These are phyloP conservation scores for Mariannaea elegans DNA, from an alignment of 2,329 filamentous ascomycete species.

Conservation along the genomic window DNA sequence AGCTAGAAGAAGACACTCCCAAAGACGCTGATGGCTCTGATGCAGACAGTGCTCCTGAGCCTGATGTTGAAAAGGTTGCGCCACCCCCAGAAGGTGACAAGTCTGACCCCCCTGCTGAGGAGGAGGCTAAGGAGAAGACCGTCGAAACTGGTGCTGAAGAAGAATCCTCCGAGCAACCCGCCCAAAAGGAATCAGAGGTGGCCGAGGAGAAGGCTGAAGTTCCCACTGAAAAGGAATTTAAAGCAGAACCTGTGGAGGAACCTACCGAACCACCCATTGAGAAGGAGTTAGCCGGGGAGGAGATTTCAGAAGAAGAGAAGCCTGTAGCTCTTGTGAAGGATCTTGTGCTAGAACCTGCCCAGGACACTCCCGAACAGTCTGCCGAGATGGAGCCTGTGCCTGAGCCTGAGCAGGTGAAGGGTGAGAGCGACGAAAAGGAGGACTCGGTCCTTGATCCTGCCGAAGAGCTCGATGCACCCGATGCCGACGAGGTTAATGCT, in stretches of 20 bases:
- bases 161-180: neutral
- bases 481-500: slow-evolving; percentile 16
- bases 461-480: slow-evolving; percentile 11
- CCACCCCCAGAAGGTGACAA: neutral
- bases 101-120: neutral
- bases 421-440: slow-evolving; percentile 1
- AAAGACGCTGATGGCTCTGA: neutral
- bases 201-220: neutral
- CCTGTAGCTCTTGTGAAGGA: slow-evolving; percentile 1
- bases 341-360: neutral
- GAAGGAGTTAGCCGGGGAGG: neutral
- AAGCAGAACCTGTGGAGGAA: slow-evolving; percentile 7
- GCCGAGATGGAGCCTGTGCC: neutral
- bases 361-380: neutral
- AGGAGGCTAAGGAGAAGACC: neutral
- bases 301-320: slow-evolving; percentile 7
- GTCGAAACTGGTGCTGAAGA: neutral
- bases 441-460: neutral
- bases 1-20: neutral
- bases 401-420: slow-evolving; percentile 18
- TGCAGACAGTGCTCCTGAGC: neutral
- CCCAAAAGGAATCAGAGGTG: slow-evolving; percentile 2
- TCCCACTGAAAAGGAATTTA: neutral
- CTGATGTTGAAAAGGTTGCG: neutral
- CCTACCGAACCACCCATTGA: slow-evolving; percentile 6